These are phyloP conservation scores for Eucalyptus polybractea DNA, from an alignment of 345 rosid genomes.

Conservation along the genomic window DNA sequence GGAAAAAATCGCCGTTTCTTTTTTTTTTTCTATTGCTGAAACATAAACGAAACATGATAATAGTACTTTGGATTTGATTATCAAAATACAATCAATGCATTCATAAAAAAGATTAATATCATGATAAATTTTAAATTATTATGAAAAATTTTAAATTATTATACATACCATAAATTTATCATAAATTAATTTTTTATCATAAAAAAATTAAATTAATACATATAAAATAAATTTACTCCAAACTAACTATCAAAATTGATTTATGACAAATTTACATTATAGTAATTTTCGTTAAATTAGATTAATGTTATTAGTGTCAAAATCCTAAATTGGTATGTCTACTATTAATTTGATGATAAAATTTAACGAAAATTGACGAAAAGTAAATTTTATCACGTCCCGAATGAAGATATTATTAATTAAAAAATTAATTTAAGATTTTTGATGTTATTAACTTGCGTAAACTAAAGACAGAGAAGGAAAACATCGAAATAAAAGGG, in stretches of 20 bases:
- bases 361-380: fast-evolving
- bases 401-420: fast-evolving
- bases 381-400: fast-evolving
- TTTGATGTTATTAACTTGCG: fast-evolving
- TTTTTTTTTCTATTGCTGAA: background rate
- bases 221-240: fast-evolving
- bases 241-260: fast-evolving
- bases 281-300: fast-evolving
- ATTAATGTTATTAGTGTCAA: too few species aligned
- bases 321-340: fast-evolving
- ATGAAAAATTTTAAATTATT: too few species aligned
- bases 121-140: too few species aligned
- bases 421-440: too few species aligned
- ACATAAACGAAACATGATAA: background rate
- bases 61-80: background rate
- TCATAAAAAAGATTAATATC: background rate
- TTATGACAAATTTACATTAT: fast-evolving
- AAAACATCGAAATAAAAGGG: background rate
- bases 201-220: too few species aligned
- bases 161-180: fast-evolving
- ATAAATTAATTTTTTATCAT: fast-evolving
- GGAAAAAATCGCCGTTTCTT: background rate
- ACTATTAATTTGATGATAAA: too few species aligned
- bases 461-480: too few species aligned
- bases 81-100: background rate